Evolutionary conservation across 2,329 filamentous ascomycete species (phyloP).

Genomic region (Xylariaceae sp.): DNA sequence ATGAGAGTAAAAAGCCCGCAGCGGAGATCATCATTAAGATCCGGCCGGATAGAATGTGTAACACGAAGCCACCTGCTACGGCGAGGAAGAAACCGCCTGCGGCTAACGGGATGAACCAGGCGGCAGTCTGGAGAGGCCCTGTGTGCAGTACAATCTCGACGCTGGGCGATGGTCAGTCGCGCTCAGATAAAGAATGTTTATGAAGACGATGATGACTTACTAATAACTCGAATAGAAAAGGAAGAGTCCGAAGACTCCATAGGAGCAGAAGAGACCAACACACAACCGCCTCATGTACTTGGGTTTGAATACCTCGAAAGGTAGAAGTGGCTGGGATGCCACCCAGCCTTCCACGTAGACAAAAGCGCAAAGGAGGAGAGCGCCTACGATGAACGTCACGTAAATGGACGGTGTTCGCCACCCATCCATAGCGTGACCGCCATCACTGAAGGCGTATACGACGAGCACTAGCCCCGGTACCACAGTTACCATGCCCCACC

Average conservation of each 20-base stretch:
- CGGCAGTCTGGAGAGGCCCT: conserved; percentile 67
- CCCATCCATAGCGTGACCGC: conserved; percentile 69
- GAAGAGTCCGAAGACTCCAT: conserved; percentile 72
- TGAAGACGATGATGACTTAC: conserved; percentile 33
- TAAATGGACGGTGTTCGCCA: conserved; percentile 80
- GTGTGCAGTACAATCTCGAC: conserved; percentile 66
- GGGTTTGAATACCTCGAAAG: conserved; percentile 71
- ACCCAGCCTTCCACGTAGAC: conserved; percentile 78
- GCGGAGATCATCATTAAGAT: conserved; percentile 68
- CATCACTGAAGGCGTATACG: conserved; percentile 78
- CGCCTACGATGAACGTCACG: conserved; percentile 67
- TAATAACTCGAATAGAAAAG: conserved; percentile 69
- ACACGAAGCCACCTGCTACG: conserved; percentile 67
- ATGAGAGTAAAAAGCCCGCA: conserved; percentile 63
- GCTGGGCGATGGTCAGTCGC: conserved; percentile 44
- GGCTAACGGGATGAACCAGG: conserved; percentile 73
- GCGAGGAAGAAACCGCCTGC: conserved; percentile 72
- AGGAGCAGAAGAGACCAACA: conserved; percentile 67
- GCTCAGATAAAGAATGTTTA: background rate
- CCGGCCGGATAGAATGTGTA: conserved; percentile 70
- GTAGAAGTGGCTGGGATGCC: conserved; percentile 71
- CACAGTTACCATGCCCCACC: conserved; percentile 66
- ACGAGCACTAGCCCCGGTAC: conserved; percentile 71
- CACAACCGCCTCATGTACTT: conserved; percentile 72
- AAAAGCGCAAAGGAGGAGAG: conserved; percentile 63